Evolutionary conservation across 2,329 filamentous ascomycete species (phyloP).

Genomic region (Epichloe sp.): DNA sequence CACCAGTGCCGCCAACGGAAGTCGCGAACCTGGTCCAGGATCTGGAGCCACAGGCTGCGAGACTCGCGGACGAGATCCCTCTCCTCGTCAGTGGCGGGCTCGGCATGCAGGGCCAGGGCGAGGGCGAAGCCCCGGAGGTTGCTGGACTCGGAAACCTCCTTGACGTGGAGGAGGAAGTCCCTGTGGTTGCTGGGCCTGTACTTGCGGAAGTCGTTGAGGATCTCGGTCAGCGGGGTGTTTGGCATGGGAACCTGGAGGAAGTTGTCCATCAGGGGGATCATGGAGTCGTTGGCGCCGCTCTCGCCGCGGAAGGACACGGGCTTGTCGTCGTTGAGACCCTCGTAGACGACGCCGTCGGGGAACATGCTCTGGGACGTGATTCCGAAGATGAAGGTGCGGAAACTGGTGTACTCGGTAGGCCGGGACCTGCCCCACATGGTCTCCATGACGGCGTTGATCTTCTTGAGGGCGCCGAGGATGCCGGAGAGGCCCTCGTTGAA

Average conservation of each 20-base stretch:
- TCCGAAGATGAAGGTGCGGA: conserved; percentile 94
- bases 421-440: conserved; percentile 85
- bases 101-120: conserved; percentile 15
- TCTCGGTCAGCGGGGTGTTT: conserved; percentile 73
- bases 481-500: conserved; percentile 53
- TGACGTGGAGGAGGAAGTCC: conserved; percentile 65
- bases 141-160: conserved; percentile 32
- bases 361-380: conserved; percentile 94
- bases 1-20: conserved; percentile 81
- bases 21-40: conserved; percentile 63
- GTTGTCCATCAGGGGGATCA: conserved; percentile 83
- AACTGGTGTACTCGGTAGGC: conserved; percentile 71
- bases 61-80: conserved; percentile 38
- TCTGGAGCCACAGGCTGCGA: conserved; percentile 46
- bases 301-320: conserved; percentile 80
- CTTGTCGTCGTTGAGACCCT: conserved; percentile 58
- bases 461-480: conserved; percentile 44
- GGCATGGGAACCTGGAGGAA: conserved; percentile 81
- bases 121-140: conserved; percentile 48
- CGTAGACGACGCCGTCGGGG: conserved; percentile 79
- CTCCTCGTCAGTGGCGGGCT: conserved; percentile 14
- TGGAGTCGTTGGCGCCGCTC: conserved; percentile 87
- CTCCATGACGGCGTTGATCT: conserved; percentile 73
- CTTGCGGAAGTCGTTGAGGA: conserved; percentile 75
- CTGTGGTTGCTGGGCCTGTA: conserved; percentile 86